phyloP scores from a whole-genome alignment of 23 red algal genomes.

The Gracilaria caudata region DNA sequence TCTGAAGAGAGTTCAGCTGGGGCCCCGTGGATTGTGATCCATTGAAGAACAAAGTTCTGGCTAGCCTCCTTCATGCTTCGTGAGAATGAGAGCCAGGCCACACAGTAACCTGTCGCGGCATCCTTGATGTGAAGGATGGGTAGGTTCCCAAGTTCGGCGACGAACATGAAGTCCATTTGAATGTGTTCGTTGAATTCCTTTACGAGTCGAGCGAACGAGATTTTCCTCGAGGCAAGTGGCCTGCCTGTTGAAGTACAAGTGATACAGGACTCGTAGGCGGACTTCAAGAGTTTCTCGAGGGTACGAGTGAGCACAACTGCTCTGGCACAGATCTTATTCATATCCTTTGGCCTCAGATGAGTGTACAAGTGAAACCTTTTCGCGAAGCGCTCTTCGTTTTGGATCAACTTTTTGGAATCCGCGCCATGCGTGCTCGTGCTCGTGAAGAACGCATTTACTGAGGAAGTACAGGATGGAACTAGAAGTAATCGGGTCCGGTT shows the following conservation, averaged over 20 bases:
- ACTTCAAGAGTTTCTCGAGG: not conserved
- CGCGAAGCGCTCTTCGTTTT: not conserved
- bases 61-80: not conserved
- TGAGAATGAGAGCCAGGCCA: not conserved
- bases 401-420: not conserved
- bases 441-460: not conserved
- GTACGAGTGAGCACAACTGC: not conserved
- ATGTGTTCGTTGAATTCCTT: conserved; percentile 13
- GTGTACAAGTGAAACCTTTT: conserved; percentile 6
- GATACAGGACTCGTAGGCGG: conserved; percentile 12
- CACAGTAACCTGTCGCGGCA: not conserved
- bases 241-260: conserved; percentile 2
- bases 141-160: not conserved
- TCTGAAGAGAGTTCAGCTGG: not conserved
- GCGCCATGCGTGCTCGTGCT: not conserved
- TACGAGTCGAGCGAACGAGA: conserved; percentile 14
- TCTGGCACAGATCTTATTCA: not conserved
- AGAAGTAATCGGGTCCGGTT: not conserved
- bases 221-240: conserved; percentile 12
- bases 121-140: conserved; percentile 9
- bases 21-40: not conserved
- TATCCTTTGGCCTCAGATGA: not conserved
- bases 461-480: not conserved
- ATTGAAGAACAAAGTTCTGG: not conserved
- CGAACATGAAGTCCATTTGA: not conserved